Conservation (phyloP, 1,284 basidiomycete species). For the Rhodotorula sp. region DNA sequence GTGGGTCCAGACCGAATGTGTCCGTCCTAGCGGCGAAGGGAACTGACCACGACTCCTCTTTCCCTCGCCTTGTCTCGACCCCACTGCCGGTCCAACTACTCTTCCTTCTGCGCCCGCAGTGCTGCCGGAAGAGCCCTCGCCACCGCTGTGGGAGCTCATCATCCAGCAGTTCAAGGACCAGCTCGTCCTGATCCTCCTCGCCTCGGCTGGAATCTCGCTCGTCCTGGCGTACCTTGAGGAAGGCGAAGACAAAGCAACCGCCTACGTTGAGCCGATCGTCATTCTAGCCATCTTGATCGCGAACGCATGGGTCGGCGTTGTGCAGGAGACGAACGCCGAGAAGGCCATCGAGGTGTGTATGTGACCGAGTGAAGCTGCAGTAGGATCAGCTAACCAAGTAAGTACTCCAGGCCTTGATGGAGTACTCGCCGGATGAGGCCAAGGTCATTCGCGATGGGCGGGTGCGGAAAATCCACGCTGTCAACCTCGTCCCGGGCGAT, state of each 20-base stretch:
- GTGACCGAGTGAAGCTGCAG: too few relatives aligned
- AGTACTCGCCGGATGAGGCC: constrained; percentile 92
- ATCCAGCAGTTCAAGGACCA: constrained; percentile 98
- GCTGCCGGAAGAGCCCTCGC: constrained; percentile 82
- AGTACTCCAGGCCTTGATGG: constrained; percentile 74
- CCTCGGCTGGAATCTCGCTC: constrained; percentile 85
- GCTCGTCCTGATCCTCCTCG: constrained; percentile 84
- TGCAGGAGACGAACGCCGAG: constrained; percentile 92
- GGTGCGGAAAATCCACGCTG: constrained; percentile 71
- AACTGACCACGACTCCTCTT: neutral
- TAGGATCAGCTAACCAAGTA: neutral
- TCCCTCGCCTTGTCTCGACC: neutral
- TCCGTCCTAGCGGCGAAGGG: neutral
- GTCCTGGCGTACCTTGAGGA: constrained; percentile 81
- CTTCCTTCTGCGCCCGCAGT: constrained; percentile 54
- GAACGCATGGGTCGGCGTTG: constrained; percentile 89
- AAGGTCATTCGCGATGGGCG: constrained; percentile 77
- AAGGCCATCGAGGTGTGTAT: constrained; percentile 79
- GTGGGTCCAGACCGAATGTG: neutral
- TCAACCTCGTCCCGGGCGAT: constrained; percentile 88
- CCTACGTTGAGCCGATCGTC: constrained; percentile 88
- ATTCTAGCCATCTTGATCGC: constrained; percentile 90
- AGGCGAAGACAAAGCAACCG: constrained; percentile 61
- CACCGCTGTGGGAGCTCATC: constrained; percentile 88
- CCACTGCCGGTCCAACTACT: neutral